A percentile compares a stretch with the other conserved stretches of the same genome.
These are phyloP conservation scores for Cephalotrichum gorgonifer DNA, from an alignment of 2,329 filamentous ascomycete species.

Conservation along the genomic window DNA sequence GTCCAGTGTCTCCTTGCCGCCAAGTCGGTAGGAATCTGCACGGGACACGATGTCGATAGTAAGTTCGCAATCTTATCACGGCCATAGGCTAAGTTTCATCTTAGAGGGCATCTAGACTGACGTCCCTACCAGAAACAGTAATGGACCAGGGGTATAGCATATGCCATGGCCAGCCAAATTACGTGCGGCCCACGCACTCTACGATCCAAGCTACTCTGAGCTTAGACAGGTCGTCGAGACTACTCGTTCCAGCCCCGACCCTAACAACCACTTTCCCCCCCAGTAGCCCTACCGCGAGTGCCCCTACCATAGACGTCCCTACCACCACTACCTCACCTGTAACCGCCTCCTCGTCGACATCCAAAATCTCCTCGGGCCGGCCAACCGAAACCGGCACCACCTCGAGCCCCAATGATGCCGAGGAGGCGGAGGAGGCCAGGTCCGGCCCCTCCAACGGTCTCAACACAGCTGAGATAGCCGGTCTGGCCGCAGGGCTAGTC, in stretches of 20 bases:
- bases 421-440: slow-evolving; percentile 6
- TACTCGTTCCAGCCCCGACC: not conserved
- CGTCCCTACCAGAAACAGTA: not conserved
- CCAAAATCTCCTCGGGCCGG: not conserved
- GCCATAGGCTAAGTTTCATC: not conserved
- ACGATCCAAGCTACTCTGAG: slow-evolving; percentile 48
- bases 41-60: slow-evolving; percentile 22
- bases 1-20: slow-evolving; percentile 55
- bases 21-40: slow-evolving; percentile 38
- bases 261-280: not conserved
- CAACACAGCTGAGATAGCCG: slow-evolving; percentile 38
- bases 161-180: slow-evolving; percentile 39
- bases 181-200: slow-evolving; percentile 45
- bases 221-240: slow-evolving; percentile 7
- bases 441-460: slow-evolving; percentile 9
- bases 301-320: slow-evolving; percentile 2
- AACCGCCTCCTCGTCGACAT: not conserved
- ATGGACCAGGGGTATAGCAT: slow-evolving; percentile 38
- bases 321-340: slow-evolving; percentile 5
- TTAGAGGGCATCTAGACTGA: not conserved
- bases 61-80: not conserved
- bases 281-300: not conserved
- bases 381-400: slow-evolving; percentile 4
- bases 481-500: slow-evolving; percentile 45
- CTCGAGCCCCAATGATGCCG: slow-evolving; percentile 7